phyloP scores from a whole-genome alignment of 345 rosid genomes.

The Erodium maritimum region DNA sequence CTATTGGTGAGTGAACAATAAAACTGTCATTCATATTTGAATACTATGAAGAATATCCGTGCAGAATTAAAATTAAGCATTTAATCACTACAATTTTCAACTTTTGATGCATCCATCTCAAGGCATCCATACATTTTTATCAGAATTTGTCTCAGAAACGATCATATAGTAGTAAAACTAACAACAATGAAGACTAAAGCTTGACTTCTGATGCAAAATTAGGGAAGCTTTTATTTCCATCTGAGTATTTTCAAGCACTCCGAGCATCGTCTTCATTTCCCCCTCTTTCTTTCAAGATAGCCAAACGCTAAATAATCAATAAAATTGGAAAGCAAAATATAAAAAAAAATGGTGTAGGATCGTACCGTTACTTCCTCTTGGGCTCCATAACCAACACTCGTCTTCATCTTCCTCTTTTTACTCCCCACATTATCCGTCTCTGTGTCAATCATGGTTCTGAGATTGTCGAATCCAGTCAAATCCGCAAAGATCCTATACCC shows the following conservation, averaged over 20 bases:
- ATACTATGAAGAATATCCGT: too few relatives aligned
- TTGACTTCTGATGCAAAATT: too few relatives aligned
- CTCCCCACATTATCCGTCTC: constrained; percentile 4
- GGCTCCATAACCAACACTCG: not conserved
- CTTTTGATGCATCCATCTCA: not conserved
- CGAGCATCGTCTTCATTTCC: too few relatives aligned
- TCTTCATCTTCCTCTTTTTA: constrained; percentile 3
- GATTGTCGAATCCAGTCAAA: constrained; percentile 10
- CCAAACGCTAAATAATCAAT: too few relatives aligned
- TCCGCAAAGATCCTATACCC: constrained; percentile 5
- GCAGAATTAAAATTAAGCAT: not conserved
- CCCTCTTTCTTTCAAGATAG: too few relatives aligned
- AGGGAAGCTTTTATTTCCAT: not conserved
- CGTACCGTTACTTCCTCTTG: constrained; percentile 5
- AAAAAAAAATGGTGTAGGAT: too few relatives aligned
- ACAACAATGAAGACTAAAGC: too few relatives aligned
- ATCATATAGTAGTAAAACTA: too few relatives aligned
- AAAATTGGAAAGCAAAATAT: too few relatives aligned
- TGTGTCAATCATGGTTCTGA: constrained; percentile 7
- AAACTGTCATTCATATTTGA: too few relatives aligned
- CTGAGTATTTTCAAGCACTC: too few relatives aligned
- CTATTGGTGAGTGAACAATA: not conserved
- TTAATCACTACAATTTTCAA: not conserved
- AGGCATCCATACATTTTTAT: not conserved
- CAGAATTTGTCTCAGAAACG: not conserved